phyloP scores from a whole-genome alignment of 345 rosid species.

The Eucalyptus curtisii region DNA sequence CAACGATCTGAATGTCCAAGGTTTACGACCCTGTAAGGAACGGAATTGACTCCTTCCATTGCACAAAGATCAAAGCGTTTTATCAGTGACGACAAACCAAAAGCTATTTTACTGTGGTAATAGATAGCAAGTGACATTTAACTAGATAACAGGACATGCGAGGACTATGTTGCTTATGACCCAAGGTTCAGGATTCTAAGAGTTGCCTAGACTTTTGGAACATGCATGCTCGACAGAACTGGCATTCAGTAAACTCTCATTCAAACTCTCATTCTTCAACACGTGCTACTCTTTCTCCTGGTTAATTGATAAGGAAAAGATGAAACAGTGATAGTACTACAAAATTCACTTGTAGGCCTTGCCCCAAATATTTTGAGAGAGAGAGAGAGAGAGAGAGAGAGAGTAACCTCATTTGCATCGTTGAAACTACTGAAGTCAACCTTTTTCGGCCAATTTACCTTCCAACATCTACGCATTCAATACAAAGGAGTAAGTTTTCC shows the following conservation, averaged over 20 bases:
- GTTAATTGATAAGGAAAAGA: neutral
- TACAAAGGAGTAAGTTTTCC: neutral
- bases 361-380: neutral
- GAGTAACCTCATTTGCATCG: slow-evolving; percentile 43
- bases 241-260: neutral
- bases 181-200: neutral
- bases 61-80: neutral
- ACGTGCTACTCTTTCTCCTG: neutral
- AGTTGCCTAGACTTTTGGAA: neutral
- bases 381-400: neutral
- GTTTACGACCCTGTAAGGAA: neutral
- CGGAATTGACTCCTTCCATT: neutral
- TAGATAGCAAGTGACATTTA: neutral
- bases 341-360: neutral
- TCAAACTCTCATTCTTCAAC: neutral
- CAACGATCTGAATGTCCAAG: neutral
- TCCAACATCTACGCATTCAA: slow-evolving; percentile 19
- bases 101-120: neutral
- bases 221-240: neutral
- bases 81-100: neutral
- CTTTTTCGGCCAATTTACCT: slow-evolving; percentile 32
- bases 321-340: neutral
- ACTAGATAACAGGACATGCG: neutral
- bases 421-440: slow-evolving; percentile 13
- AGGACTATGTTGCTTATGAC: neutral